Evolutionary conservation across 2,329 filamentous ascomycete genomes (phyloP).

Genomic region (Colletotrichum filicis): DNA sequence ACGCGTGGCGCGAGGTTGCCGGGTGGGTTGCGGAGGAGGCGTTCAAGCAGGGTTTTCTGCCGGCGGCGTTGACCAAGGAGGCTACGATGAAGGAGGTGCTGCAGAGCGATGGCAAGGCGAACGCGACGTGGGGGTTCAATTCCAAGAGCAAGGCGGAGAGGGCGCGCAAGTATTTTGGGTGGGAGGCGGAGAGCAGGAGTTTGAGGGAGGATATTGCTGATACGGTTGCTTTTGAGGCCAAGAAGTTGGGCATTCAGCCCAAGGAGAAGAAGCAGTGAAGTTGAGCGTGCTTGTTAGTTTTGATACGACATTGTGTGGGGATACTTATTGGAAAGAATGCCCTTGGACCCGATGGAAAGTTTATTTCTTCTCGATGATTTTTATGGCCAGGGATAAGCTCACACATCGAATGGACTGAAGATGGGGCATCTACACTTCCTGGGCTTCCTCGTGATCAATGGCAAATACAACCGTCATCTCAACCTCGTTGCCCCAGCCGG

Average conservation of each 20-base stretch:
- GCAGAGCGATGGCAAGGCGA: conserved; percentile 39
- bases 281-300: too few species aligned
- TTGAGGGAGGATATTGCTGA: conserved; percentile 53
- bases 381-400: not conserved
- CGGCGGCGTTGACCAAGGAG: conserved; percentile 41
- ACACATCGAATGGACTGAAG: not conserved
- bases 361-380: not conserved
- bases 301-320: too few species aligned
- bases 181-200: conserved; percentile 50
- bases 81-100: conserved; percentile 43
- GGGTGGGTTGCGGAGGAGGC: conserved; percentile 66
- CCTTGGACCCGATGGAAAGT: not conserved
- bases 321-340: too few species aligned
- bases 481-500: conserved; percentile 85
- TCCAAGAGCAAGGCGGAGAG: conserved; percentile 55
- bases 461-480: conserved; percentile 71
- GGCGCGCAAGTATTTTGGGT: conserved; percentile 58
- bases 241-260: conserved; percentile 47
- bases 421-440: not conserved
- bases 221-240: conserved; percentile 51
- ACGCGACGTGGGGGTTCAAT: conserved; percentile 50
- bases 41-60: conserved; percentile 48
- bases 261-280: conserved; percentile 38
- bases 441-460: conserved; percentile 43
- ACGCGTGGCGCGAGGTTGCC: conserved; percentile 72